Base-by-base conservation (phyloP, 108 stramenopile genomes). In the Licmophora abbreviata region DNA sequence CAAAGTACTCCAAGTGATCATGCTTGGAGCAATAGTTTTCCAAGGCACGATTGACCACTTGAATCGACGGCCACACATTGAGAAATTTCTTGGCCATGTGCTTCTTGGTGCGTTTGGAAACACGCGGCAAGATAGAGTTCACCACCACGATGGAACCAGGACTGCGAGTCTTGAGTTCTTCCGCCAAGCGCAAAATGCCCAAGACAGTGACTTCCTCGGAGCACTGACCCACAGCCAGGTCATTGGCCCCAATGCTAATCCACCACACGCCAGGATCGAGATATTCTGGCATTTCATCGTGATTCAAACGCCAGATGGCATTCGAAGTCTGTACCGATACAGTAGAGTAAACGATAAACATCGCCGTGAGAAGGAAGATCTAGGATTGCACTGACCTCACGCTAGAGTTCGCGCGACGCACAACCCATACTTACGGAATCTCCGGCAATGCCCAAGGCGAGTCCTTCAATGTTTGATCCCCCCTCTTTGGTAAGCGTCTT, bases 371-470 rank as follows among this genome's bases (percentile, higher is more conserved):
- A n/a, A n/a, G n/a, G n/a, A n/a, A n/a, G n/a, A n/a, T n/a, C n/a
- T n/a, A n/a, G n/a, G n/a, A n/a, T n/a, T n/a, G n/a, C n/a, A n/a
- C n/a, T n/a, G n/a, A n/a, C n/a, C n/a, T n/a, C n/a, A n/a, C n/a
- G n/a, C n/a, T n/a, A n/a, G n/a, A n/a, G n/a, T n/a, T n/a, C n/a
- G n/a, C n/a, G n/a, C n/a, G n/a, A n/a, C n/a, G n/a, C n/a, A n/a
- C n/a, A n/a, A n/a, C n/a, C n/a, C n/a, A n/a, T n/a, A 63, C 69
- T 29, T 43, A 75, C 79, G 45, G 66, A 59, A 66, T 85, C 84
- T 11, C 79, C 84, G 9, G 68, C 49, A 35, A 85, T 81, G 12
- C 84, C 84, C 54, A 81, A 33, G 21, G 79, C 71, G 40, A 85
- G 44, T 15, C 66, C 79, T 20, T 77, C 61, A 37, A 73, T 58